phyloP scores from a whole-genome alignment of 192 early-diverging fungal species.

The Coemansia sp. region DNA sequence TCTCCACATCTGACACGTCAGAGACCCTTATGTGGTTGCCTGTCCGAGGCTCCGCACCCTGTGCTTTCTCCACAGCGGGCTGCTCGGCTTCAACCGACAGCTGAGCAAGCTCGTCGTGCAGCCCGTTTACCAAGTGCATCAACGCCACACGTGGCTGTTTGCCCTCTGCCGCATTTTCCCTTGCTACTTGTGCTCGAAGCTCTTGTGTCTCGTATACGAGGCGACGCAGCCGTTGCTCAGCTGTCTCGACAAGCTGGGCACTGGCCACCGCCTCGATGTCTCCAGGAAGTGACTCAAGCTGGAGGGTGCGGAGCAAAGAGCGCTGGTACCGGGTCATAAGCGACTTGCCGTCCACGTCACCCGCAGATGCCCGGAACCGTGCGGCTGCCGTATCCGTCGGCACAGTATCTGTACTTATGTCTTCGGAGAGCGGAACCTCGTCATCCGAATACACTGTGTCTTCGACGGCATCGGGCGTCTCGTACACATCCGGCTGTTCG shows the following conservation, averaged over 20 bases:
- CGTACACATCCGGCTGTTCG: constrained; percentile 77
- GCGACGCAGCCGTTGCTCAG: constrained; percentile 70
- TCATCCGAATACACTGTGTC: neutral
- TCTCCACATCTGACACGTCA: constrained; percentile 15
- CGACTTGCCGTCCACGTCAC: constrained; percentile 20
- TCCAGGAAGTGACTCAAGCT: constrained; percentile 30
- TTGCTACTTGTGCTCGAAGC: constrained; percentile 62
- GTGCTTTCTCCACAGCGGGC: neutral
- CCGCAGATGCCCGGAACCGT: constrained; percentile 30
- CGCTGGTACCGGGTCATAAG: constrained; percentile 38
- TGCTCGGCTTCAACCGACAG: constrained; percentile 10
- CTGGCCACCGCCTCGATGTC: constrained; percentile 7
- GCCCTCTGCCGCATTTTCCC: neutral
- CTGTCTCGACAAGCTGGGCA: constrained; percentile 62
- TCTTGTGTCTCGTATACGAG: constrained; percentile 84
- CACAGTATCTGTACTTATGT: constrained; percentile 17
- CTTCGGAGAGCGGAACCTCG: constrained; percentile 27
- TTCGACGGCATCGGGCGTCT: constrained; percentile 63
- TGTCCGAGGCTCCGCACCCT: no score
- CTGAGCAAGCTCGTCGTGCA: constrained; percentile 38
- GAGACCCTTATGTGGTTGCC: neutral
- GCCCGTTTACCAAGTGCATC: constrained; percentile 32
- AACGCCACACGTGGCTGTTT: constrained; percentile 23
- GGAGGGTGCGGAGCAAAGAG: constrained; percentile 40
- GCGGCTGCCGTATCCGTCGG: constrained; percentile 12